These are phyloP conservation scores for Clohesyomyces aquaticus DNA, from an alignment of 495 filamentous ascomycete species.

Conservation along the genomic window DNA sequence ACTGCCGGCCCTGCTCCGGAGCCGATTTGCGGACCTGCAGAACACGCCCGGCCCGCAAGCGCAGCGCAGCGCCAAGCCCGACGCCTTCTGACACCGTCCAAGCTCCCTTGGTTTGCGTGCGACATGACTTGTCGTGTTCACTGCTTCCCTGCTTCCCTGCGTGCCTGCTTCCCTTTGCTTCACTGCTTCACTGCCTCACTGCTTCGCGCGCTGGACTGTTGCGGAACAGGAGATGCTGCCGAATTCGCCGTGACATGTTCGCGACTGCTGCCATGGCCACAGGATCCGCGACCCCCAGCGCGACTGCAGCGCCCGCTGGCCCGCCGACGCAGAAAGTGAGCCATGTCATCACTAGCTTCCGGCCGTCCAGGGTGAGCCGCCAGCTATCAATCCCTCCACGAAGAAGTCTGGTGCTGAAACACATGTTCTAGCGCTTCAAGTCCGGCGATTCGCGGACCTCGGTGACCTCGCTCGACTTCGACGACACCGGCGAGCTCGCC, in stretches of 20 bases:
- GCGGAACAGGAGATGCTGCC: slow-evolving; percentile 6
- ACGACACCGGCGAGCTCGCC: slow-evolving; percentile 87
- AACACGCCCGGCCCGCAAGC: no score
- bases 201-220: not conserved
- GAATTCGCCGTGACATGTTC: slow-evolving; percentile 1
- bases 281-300: slow-evolving; percentile 21
- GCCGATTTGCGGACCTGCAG: not conserved
- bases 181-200: not conserved
- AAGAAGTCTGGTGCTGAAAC: not conserved
- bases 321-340: slow-evolving; percentile 43
- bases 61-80: no score
- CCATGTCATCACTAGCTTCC: slow-evolving; percentile 47
- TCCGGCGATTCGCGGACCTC: slow-evolving; percentile 54
- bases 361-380: slow-evolving; percentile 41
- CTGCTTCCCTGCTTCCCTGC: no score
- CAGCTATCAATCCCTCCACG: not conserved
- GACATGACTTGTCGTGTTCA: no score
- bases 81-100: no score
- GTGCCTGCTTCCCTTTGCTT: not conserved
- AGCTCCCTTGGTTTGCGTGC: no score
- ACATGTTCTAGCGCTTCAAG: slow-evolving; percentile 44
- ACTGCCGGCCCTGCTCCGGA: not conserved
- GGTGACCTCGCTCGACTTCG: slow-evolving; percentile 86
- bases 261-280: slow-evolving; percentile 18
- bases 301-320: slow-evolving; percentile 18